phyloP scores from a whole-genome alignment of 176 grass and related monocot species.

The Avena insularis region DNA sequence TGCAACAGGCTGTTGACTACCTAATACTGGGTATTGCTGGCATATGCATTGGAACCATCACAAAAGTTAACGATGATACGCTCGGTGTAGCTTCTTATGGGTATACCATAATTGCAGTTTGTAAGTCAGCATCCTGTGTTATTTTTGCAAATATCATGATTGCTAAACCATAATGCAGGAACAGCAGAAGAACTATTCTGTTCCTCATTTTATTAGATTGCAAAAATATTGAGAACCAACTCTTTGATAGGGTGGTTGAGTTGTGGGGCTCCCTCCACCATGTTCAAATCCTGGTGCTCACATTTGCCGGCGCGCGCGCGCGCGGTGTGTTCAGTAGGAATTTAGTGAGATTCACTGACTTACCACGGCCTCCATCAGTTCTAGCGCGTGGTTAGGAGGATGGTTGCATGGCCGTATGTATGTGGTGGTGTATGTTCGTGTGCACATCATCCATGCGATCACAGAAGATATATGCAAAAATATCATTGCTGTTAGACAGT shows the following conservation, averaged over 20 bases:
- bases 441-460: not conserved
- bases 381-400: not conserved
- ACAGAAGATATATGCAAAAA: not conserved
- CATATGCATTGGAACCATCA: constrained; percentile 70
- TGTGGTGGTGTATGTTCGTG: not conserved
- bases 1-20: constrained; percentile 60
- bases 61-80: constrained; percentile 68
- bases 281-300: not conserved
- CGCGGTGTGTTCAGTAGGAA: not conserved
- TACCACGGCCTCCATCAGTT: not conserved
- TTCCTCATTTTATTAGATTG: not conserved
- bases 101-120: constrained; percentile 77
- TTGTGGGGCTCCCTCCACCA: not conserved
- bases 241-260: not conserved
- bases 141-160: constrained; percentile 21
- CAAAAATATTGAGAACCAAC: not conserved
- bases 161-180: constrained; percentile 32
- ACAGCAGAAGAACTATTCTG: not conserved
- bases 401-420: not conserved
- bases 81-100: constrained; percentile 66
- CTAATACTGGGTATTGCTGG: constrained; percentile 79
- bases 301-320: not conserved
- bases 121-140: constrained; percentile 56
- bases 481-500: not conserved
- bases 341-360: not conserved